Evolutionary conservation across 2,329 filamentous ascomycete species (phyloP), one percentile per base, ranked within the genome.

Genomic region (Triangularia setosa): DNA sequence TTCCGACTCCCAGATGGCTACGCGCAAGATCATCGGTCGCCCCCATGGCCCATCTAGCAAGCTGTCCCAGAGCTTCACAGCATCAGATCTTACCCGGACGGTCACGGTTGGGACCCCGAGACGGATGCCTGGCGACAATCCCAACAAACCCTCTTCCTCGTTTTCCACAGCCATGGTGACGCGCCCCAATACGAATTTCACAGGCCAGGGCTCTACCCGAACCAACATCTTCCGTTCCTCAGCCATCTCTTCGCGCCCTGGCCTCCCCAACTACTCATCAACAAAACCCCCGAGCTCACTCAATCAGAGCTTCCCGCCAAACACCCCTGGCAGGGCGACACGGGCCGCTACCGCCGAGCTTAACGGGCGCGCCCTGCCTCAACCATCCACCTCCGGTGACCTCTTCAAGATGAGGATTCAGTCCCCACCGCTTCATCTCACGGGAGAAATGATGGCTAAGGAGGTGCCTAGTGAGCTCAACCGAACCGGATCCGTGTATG

Each of bases 361-460:
- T 71, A 78, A 78, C 59, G 80, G 78, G 4, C 78, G 80, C 23
- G 80, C 80, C 40, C 82, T 81, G 63, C 77, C 86, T 77, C 76
- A 80, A 25, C 81, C 80, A 72, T 78, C 80, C 5, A 73, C 78
- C 1, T 79, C 81, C 18, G 80, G 79, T 66, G 82, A 86, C 54
- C 78, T 84, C 16, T 87, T 87, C 70, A 74, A 79, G 27, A 83
- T 86, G 83, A 83, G 83, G 69, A 87, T 87, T 64, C 78, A 83
- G 24, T 83, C 83, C 18, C 85, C 85, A 0, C 84, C 84, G 59
- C 78, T 80, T 9, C 81, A 84, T 65, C 77, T 87, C 28, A 84
- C 81, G 14, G 85, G 84, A 65, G 84, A 86, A 72, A 79, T 75
- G 58, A 70, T 87, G 21, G 77, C 83, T 7, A 81, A 81, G 67